Evolutionary conservation across 2,329 filamentous ascomycete species (phyloP).

Genomic region (Fonsecaea pugnacius): DNA sequence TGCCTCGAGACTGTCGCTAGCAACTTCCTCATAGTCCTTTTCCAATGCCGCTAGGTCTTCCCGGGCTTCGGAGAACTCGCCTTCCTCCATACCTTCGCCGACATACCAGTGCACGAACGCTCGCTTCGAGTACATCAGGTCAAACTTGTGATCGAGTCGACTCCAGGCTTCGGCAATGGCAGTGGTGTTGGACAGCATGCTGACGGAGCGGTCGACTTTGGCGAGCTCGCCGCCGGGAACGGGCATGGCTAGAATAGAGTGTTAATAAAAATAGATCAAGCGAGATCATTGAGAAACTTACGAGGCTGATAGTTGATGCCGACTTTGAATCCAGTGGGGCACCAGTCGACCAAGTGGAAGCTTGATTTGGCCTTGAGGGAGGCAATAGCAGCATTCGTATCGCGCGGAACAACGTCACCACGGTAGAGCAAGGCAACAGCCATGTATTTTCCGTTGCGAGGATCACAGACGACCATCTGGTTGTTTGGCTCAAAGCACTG

Average conservation of each 20-base stretch:
- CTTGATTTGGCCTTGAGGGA: conserved; percentile 67
- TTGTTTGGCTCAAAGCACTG: conserved; percentile 71
- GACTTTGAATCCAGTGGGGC: conserved; percentile 70
- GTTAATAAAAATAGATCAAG: conserved; percentile 12
- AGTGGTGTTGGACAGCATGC: conserved; percentile 70
- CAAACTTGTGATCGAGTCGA: conserved; percentile 69
- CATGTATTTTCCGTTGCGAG: conserved; percentile 71
- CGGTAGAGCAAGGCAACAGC: conserved; percentile 69
- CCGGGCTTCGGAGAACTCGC: conserved; percentile 84
- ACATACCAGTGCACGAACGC: conserved; percentile 77
- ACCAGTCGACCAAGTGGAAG: conserved; percentile 71
- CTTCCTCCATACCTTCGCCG: conserved; percentile 90
- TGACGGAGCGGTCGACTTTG: conserved; percentile 59
- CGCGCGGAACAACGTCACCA: conserved; percentile 67
- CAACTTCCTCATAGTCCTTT: conserved; percentile 86
- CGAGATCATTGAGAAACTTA: conserved; percentile 14
- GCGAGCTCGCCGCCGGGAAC: conserved; percentile 61
- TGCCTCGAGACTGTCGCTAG: conserved; percentile 66
- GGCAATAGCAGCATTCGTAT: conserved; percentile 63
- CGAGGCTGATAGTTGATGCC: conserved; percentile 69
- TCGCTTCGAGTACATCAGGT: conserved; percentile 71
- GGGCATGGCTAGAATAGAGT: conserved; percentile 43
- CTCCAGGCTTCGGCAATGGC: conserved; percentile 69
- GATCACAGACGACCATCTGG: conserved; percentile 72
- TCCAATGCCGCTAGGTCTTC: conserved; percentile 84